Evolutionary conservation across 148 eudicot genomes (phyloP), one percentile per base, ranked within the genome.

Genomic region (Euryodendron excelsum): DNA sequence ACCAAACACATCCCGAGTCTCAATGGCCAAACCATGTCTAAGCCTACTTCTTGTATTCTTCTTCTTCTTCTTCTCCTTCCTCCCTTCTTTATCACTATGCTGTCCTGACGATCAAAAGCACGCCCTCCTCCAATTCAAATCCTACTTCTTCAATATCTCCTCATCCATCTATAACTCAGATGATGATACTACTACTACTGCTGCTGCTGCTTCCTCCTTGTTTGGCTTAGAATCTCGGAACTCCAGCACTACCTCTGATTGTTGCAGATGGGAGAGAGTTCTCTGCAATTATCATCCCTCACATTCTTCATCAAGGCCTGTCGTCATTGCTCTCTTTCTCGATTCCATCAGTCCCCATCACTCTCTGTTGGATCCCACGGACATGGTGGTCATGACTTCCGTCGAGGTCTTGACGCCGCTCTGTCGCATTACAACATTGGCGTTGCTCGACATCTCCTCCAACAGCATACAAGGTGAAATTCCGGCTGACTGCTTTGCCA

Each of bases 111-210:
- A 86, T 76, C 89, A 88, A 76, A 84, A 75, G 81, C 81, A 87
- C 82, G 82, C 92, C 71, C 90, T 89, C 41, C 85, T 87, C 18
- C 78, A 80, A 31, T 84, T 89, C 82, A 89, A 84, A 62, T 81
- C 84, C 17, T 72, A 80, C n/a, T 74, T 86, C 1, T n/a, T 67
- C 74, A 60, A 73, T 30, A 47, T 59, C 45, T 41, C 45, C 45
- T 41, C 45, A n/a, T n/a, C 9, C 45, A 58, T 59, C 48, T 77
- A 59, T 23, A n/a, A n/a, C n/a, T n/a, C n/a, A n/a, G n/a, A n/a
- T n/a, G n/a, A n/a, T n/a, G n/a, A n/a, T n/a, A n/a, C n/a, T n/a
- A n/a, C n/a, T n/a, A n/a, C n/a, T n/a, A n/a, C n/a, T n/a, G n/a
- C n/a, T n/a, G n/a, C n/a, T n/a, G n/a, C n/a, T n/a, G n/a, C n/a